Conservation (phyloP, 805 yeast genomes). For the Hanseniaspora taiwanica region DNA sequence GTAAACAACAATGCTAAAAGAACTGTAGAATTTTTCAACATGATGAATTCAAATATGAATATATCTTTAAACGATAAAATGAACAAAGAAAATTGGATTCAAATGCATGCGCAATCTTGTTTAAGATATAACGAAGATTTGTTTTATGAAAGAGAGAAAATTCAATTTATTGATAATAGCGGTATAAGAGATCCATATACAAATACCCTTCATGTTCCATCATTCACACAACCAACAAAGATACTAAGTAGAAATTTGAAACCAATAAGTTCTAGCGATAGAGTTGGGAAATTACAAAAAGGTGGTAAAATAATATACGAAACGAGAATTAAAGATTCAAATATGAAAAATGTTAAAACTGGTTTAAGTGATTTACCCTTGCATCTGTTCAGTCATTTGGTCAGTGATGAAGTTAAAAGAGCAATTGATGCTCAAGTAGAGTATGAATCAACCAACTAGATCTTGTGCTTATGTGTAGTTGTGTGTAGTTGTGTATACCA, state of each 20-base stretch:
- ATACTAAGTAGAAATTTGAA: constrained; percentile 12
- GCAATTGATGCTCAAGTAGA: constrained; percentile 54
- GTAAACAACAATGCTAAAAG: constrained; percentile 23
- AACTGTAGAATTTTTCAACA: constrained; percentile 28
- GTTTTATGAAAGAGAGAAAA: constrained; percentile 40
- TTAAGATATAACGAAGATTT: constrained; percentile 56
- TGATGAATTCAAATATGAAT: constrained; percentile 13
- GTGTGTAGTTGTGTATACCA: no score
- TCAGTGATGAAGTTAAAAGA: constrained; percentile 39
- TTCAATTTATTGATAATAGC: constrained; percentile 29
- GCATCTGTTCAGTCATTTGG: constrained; percentile 43
- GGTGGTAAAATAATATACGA: constrained; percentile 9
- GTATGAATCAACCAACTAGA: constrained; percentile 26
- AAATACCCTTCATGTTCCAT: constrained; percentile 66
- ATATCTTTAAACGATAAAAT: constrained; percentile 16
- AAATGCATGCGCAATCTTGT: constrained; percentile 70
- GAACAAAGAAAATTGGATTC: constrained; percentile 70
- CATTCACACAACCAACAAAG: constrained; percentile 55
- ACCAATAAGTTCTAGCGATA: constrained; percentile 18
- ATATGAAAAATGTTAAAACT: constrained; percentile 36
- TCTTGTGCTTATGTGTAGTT: not conserved
- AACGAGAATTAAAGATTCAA: constrained; percentile 31
- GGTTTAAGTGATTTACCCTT: constrained; percentile 51
- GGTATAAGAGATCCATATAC: constrained; percentile 75
- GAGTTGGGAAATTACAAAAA: constrained; percentile 6